These are phyloP conservation scores for Waltiozyma solani DNA, from an alignment of 1,139 yeast genomes.

Conservation along the genomic window DNA sequence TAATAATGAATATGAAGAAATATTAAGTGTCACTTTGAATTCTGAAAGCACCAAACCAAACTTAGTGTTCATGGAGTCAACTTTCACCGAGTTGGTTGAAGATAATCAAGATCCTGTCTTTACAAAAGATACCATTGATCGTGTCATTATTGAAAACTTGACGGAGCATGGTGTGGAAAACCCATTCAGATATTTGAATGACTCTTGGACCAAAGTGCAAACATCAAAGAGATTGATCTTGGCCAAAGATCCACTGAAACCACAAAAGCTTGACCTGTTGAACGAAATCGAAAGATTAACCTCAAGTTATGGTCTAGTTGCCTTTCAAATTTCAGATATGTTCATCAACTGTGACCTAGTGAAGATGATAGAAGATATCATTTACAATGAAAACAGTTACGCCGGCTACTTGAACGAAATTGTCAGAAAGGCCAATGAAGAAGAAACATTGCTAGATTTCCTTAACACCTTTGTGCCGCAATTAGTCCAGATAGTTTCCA, in stretches of 20 bases:
- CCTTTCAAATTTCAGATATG: conserved; percentile 65
- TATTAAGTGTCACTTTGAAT: conserved; percentile 32
- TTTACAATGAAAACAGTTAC: conserved; percentile 28
- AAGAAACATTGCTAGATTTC: conserved; percentile 53
- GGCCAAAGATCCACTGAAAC: conserved; percentile 30
- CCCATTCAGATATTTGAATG: conserved; percentile 38
- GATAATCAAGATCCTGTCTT: conserved; percentile 21
- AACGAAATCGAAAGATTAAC: conserved; percentile 43
- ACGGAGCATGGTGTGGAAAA: conserved; percentile 39
- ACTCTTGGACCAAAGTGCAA: conserved; percentile 32
- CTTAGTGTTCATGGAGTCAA: conserved; percentile 27
- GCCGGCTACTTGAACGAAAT: conserved; percentile 51
- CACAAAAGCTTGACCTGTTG: conserved; percentile 30
- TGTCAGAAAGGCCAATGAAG: conserved; percentile 49
- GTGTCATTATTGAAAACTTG: conserved; percentile 43
- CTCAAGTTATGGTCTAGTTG: conserved; percentile 58
- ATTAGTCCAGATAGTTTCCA: conserved; percentile 22
- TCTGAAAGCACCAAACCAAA: conserved; percentile 10
- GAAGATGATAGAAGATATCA: conserved; percentile 23
- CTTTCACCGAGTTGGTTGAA: conserved; percentile 29
- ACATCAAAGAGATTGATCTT: conserved; percentile 31
- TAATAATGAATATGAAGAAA: conserved; percentile 24
- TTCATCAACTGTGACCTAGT: conserved; percentile 23
- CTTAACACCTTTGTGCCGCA: conserved; percentile 46
- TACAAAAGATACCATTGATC: conserved; percentile 27